These are phyloP conservation scores for Trametes villosa DNA, from an alignment of 768 basidiomycete genomes.

Conservation along the genomic window DNA sequence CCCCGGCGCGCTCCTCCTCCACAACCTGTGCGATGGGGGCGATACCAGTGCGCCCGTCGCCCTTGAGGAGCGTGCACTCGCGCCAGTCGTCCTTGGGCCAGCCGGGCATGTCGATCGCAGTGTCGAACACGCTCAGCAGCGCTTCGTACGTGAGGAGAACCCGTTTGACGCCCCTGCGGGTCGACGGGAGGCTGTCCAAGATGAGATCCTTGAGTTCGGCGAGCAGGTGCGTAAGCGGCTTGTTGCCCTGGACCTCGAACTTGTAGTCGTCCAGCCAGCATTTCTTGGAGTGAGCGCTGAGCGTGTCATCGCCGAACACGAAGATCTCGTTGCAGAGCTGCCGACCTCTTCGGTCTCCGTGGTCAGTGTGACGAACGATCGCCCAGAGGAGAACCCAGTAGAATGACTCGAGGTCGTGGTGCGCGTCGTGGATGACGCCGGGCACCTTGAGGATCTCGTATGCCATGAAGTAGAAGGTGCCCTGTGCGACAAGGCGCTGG, in stretches of 20 bases:
- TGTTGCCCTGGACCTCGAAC: not conserved
- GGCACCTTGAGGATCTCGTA: not conserved
- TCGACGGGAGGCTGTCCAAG: not conserved
- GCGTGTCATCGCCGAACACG: not conserved
- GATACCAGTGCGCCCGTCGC: not conserved
- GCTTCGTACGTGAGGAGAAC: not conserved
- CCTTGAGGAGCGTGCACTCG: not conserved
- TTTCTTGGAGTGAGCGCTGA: not conserved
- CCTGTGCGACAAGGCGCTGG: not conserved
- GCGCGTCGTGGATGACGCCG: not conserved
- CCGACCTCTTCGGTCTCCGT: not conserved
- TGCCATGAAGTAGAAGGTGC: constrained; percentile 7
- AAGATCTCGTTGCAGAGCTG: not conserved
- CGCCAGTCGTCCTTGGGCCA: not conserved
- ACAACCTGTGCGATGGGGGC: too few species aligned
- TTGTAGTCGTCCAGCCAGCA: not conserved
- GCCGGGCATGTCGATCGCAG: not conserved
- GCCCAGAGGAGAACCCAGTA: constrained; percentile 18
- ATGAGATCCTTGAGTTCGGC: not conserved
- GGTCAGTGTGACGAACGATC: constrained; percentile 10
- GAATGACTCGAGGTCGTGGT: constrained; percentile 16
- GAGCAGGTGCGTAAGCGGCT: not conserved
- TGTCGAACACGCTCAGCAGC: not conserved
- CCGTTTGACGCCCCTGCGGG: not conserved
- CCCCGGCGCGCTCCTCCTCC: too few species aligned